A percentile compares a stretch with the other conserved stretches of the same genome.
Evolutionary conservation across 805 yeast species (phyloP).

Genomic region (Kodamaea kakaduensis): DNA sequence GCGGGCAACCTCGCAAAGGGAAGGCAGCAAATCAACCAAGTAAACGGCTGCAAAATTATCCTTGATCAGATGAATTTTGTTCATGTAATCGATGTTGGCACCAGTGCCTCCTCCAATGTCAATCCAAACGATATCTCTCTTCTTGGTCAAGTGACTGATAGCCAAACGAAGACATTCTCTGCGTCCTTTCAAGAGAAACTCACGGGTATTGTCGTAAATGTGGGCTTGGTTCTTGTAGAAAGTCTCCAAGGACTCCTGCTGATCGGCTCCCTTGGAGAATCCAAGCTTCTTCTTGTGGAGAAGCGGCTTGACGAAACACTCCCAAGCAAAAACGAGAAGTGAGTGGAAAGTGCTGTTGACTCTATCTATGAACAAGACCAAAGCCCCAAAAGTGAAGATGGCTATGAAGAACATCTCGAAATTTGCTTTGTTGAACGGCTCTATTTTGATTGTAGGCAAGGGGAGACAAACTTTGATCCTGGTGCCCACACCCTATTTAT

Average conservation of each 20-base stretch:
- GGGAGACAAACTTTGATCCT: neutral
- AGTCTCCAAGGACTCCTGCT: constrained; percentile 60
- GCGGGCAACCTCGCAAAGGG: constrained; percentile 68
- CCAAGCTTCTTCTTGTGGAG: constrained; percentile 25
- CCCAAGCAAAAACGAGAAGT: constrained; percentile 34
- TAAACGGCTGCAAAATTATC: constrained; percentile 59
- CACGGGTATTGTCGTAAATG: constrained; percentile 70
- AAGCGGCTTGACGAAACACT: constrained; percentile 61
- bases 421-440: too few species aligned
- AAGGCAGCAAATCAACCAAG: constrained; percentile 72
- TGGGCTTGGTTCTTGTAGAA: constrained; percentile 77
- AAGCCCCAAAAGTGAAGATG: constrained; percentile 5
- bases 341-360: constrained; percentile 23
- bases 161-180: constrained; percentile 59
- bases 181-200: constrained; percentile 64
- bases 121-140: constrained; percentile 57
- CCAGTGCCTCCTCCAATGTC: constrained; percentile 91
- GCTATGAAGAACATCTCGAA: constrained; percentile 5
- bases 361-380: constrained; percentile 10
- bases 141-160: constrained; percentile 47
- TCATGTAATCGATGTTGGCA: constrained; percentile 74
- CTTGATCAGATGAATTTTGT: constrained; percentile 45
- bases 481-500: constrained; percentile 1
- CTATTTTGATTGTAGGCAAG: neutral
- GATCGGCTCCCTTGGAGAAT: constrained; percentile 28